phyloP scores from a whole-genome alignment of 331 rosid genomes.

The Quercus lobata region DNA sequence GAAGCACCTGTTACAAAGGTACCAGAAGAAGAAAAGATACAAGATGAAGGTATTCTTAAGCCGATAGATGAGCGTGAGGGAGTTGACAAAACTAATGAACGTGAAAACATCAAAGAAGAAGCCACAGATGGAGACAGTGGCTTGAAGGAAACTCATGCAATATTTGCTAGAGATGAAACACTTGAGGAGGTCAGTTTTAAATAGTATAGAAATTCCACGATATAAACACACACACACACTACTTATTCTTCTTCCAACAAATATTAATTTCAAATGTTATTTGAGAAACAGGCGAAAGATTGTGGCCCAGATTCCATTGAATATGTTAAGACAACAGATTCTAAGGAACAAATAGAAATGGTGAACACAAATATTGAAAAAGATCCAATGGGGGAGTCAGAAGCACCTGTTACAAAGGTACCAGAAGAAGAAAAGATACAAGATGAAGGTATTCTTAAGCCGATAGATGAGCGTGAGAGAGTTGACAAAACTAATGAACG shows the following conservation, averaged over 20 bases:
- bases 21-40: too few relatives aligned
- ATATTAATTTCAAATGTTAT: not conserved
- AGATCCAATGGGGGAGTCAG: not conserved
- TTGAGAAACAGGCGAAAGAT: slow-evolving; percentile 20
- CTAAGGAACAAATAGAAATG: not conserved
- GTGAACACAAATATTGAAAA: not conserved
- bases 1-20: too few relatives aligned
- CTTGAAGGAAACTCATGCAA: too few relatives aligned
- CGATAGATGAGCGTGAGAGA: not conserved
- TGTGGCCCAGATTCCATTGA: not conserved
- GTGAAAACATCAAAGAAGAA: too few relatives aligned
- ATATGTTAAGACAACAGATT: slow-evolving; percentile 3
- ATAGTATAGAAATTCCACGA: too few relatives aligned
- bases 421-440: not conserved
- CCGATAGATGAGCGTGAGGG: too few relatives aligned
- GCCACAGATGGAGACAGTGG: too few relatives aligned
- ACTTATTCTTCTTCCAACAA: too few relatives aligned
- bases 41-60: too few relatives aligned
- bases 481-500: slow-evolving; percentile 4
- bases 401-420: not conserved
- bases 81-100: too few relatives aligned
- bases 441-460: not conserved
- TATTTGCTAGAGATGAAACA: too few relatives aligned
- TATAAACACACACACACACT: not conserved
- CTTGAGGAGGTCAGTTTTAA: too few relatives aligned